phyloP scores from a whole-genome alignment of 331 rosid species.

The Telfairia occidentalis region DNA sequence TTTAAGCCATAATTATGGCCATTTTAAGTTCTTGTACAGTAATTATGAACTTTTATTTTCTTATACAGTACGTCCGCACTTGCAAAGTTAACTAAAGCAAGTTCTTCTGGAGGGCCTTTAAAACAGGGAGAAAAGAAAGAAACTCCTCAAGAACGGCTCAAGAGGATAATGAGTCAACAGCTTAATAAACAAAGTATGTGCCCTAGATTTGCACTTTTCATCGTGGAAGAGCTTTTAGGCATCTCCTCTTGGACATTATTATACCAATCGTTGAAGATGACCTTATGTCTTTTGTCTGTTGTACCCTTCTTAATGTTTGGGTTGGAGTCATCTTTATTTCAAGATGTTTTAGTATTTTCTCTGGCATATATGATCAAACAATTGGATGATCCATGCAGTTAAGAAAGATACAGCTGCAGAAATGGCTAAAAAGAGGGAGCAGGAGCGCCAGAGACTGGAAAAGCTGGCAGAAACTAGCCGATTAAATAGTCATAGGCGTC shows the following conservation, averaged over 20 bases:
- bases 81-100: slow-evolving; percentile 62
- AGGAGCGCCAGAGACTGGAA: slow-evolving; percentile 85
- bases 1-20: neutral
- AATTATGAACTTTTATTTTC: neutral
- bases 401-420: slow-evolving; percentile 95
- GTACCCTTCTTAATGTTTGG: neutral
- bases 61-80: slow-evolving; percentile 58
- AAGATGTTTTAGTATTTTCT: neutral
- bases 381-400: slow-evolving; percentile 36
- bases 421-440: slow-evolving; percentile 79
- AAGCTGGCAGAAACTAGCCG: slow-evolving; percentile 92
- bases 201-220: neutral
- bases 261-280: neutral
- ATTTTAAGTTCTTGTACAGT: neutral
- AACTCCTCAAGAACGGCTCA: slow-evolving; percentile 97
- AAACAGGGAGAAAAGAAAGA: slow-evolving; percentile 86
- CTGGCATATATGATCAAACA: neutral
- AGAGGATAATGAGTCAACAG: slow-evolving; percentile 92
- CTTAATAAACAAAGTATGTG: slow-evolving; percentile 81
- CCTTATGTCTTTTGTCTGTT: neutral
- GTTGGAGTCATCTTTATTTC: neutral
- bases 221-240: neutral
- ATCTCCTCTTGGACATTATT: neutral
- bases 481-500: slow-evolving; percentile 57
- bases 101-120: slow-evolving; percentile 59